Base-by-base conservation (phyloP, 805 yeast genomes). In the Zygotorulaspora florentina region DNA sequence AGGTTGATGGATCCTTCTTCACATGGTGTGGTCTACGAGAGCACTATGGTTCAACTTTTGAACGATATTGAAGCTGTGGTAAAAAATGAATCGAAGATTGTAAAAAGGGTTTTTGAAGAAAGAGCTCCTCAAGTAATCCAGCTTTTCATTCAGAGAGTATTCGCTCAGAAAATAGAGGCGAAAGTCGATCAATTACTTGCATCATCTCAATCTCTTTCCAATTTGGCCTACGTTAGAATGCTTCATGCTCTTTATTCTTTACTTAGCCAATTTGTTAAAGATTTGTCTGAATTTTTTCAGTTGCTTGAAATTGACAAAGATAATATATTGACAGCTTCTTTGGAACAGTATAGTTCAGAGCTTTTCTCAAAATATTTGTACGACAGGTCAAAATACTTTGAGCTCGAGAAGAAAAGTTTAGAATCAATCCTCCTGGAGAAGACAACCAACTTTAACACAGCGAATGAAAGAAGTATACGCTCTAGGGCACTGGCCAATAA, bases 331-430 rank as follows among this genome's bases (percentile, higher is more conserved):
- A 65, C 67, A 8, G 51, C 66, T 6, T 75, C 83, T 3, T 67
- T 91, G 30, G 96, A 90, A 53, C 88, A 83, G 55, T 75, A 80
- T 47, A 80, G 73, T 58, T 74, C 77, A n/a, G 95, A 85, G 53
- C 65, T 87, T 13, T 91, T 91, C 62, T 73, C 79, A 15, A 82
- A 83, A 39, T 85, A 80, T 58, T 67, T 85, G 23, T 75, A 76
- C 25, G 87, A 84, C 47, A 77, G 79, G 47, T 55, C 67, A 10
- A 72, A 75, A 39, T 90, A 88, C 65, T 82, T 90, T 57, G 80
- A 72, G 33, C 57, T 76, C 33, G 97, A 89, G 59, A 84, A 79
- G 66, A 80, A 80, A 51, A 79, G 78, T 52, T 67, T 90, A 30
- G 84, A 81, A 39, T 49, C 62, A 3, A 64, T 64, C 13, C 52